Base-by-base conservation (phyloP, 225 moss, liverwort and hornwort species). In the Antitrichia curtipendula region DNA sequence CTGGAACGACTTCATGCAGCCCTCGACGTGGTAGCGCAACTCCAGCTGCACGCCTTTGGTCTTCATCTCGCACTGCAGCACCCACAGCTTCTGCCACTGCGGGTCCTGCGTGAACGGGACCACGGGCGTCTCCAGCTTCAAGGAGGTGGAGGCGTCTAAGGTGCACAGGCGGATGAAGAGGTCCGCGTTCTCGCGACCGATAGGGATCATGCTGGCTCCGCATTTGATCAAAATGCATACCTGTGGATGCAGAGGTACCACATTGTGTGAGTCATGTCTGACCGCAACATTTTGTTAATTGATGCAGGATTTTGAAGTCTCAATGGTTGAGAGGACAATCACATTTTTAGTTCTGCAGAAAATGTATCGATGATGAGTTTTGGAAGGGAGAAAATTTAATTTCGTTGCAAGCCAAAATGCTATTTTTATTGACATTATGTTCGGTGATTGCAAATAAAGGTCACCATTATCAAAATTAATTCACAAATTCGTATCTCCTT, bases 51-150 rank as follows among this genome's bases (percentile, higher is more conserved):
- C 57, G 61, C 95, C 97, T 86, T 89, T 93, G 23, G 94, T 97
- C 87, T 90, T 92, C 79, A 89, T 86, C 89, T 97, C 97, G 74
- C 95, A 97, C 75, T 97, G 95, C 59, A 97, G 88, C 50, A 93
- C 82, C 97, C 96, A 97, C 32, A 95, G 89, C 56, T 94, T 97
- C 89, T 97, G 95, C 97, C 97, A 97, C 45, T 91, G 91, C 40
- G 88, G 83, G 52, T 93, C 90, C 76, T 90, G 75, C 12, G 81
- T 91, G 75, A 78, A 89, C 40, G 89, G 85, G n/a, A 80, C 82
- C 71, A 94, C 86, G 5, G 95, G 90, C 34, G 84, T 89, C 29
- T 97, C 96, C 81, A 97, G 89, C 87, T 92, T 95, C 92, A 97
- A 89, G 53, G 92, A 87, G 58, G 91, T 93, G 89, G 90, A 89